phyloP scores from a whole-genome alignment of 495 filamentous ascomycete genomes.

The Talaromyces nanjingensis region DNA sequence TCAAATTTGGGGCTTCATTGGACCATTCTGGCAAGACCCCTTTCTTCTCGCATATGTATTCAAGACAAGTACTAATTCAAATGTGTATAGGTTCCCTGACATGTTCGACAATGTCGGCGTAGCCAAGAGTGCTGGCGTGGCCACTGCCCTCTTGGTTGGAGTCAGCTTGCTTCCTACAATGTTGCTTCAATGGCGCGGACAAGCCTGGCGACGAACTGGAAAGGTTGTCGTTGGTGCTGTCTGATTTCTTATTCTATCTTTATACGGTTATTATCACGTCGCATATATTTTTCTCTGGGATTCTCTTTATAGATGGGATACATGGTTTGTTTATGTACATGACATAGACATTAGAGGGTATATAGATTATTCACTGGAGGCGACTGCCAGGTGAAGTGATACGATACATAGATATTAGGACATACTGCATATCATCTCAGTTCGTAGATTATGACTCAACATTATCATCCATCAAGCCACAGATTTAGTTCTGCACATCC shows the following conservation, averaged over 20 bases:
- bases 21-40: slow-evolving; percentile 29
- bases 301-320: background rate
- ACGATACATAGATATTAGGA: background rate
- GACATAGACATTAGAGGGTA: too few relatives aligned
- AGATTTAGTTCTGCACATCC: background rate
- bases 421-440: background rate
- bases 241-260: background rate
- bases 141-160: slow-evolving; percentile 1
- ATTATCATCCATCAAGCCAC: background rate
- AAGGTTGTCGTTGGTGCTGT: background rate
- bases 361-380: background rate
- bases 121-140: slow-evolving; percentile 20
- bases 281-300: background rate
- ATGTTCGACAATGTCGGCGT: slow-evolving; percentile 30
- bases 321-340: background rate
- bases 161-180: background rate
- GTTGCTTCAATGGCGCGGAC: slow-evolving; percentile 28
- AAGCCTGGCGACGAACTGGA: slow-evolving; percentile 15
- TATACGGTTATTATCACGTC: background rate
- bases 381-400: background rate
- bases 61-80: slow-evolving; percentile 17
- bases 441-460: background rate
- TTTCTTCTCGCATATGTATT: background rate
- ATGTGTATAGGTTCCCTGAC: slow-evolving; percentile 19
- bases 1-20: slow-evolving; percentile 37